These are phyloP conservation scores for Stylonectria norvegica DNA, from an alignment of 2,329 filamentous ascomycete genomes.

Conservation along the genomic window DNA sequence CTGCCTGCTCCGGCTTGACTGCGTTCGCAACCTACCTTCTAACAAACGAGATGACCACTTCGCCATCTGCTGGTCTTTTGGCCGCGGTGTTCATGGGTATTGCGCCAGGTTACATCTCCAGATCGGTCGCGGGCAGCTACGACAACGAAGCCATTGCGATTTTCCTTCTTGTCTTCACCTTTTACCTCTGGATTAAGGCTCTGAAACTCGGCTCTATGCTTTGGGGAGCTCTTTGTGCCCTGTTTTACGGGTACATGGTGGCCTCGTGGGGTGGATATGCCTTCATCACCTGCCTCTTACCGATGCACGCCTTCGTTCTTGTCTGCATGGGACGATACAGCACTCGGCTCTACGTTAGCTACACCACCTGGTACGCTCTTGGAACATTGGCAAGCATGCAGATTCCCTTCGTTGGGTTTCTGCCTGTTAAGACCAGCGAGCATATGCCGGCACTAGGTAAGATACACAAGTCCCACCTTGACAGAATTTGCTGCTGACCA, in stretches of 20 bases:
- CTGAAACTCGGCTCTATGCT: slow-evolving; percentile 94
- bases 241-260: slow-evolving; percentile 99
- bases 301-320: slow-evolving; percentile 88
- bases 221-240: slow-evolving; percentile 89
- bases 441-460: slow-evolving; percentile 94
- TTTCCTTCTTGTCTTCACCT: slow-evolving; percentile 96
- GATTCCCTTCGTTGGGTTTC: slow-evolving; percentile 96
- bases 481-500: not conserved
- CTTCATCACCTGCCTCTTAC: slow-evolving; percentile 97
- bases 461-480: slow-evolving; percentile 3
- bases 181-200: slow-evolving; percentile 98
- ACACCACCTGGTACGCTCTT: slow-evolving; percentile 96
- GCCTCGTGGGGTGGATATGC: slow-evolving; percentile 99
- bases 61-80: slow-evolving; percentile 88
- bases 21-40: slow-evolving; percentile 91
- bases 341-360: slow-evolving; percentile 89
- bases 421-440: slow-evolving; percentile 94
- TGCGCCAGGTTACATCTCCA: slow-evolving; percentile 92
- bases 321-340: slow-evolving; percentile 97
- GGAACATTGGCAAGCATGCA: slow-evolving; percentile 98
- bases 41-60: slow-evolving; percentile 96
- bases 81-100: slow-evolving; percentile 98
- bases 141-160: slow-evolving; percentile 99
- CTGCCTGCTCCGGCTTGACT: slow-evolving; percentile 89
- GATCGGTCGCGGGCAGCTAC: slow-evolving; percentile 96